Percentiles rank a stretch among this genome's conserved stretches.
phyloP scores from a whole-genome alignment of 495 filamentous ascomycete species.

The Pseudoneurospora amorphoporcata region DNA sequence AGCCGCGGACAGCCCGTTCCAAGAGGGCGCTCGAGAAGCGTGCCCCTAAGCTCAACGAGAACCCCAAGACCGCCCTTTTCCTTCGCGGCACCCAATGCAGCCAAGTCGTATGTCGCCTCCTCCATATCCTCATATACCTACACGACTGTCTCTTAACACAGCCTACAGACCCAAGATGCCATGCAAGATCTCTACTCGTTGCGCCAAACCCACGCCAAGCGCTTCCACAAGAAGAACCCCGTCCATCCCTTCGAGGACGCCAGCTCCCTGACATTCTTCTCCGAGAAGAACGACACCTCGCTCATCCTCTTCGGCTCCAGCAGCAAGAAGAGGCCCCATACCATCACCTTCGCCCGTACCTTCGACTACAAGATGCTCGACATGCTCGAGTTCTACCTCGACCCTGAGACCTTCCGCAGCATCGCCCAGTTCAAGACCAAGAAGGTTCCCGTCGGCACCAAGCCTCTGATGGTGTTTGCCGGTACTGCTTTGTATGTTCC shows the following conservation, averaged over 20 bases:
- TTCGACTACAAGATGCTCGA: constrained; percentile 82
- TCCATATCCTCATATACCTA: not conserved
- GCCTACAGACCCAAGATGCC: constrained; percentile 47
- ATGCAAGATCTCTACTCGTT: constrained; percentile 73
- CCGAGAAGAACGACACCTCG: constrained; percentile 86
- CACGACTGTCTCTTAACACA: not conserved
- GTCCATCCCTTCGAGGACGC: constrained; percentile 84
- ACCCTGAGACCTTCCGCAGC: constrained; percentile 52
- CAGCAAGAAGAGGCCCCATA: constrained; percentile 90
- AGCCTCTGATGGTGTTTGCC: constrained; percentile 79
- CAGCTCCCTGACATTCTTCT: constrained; percentile 80
- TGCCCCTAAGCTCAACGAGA: constrained; percentile 79
- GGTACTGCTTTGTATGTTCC: constrained; percentile 55
- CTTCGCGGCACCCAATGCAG: constrained; percentile 76
- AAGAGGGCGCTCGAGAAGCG: constrained; percentile 86
- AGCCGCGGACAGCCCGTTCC: constrained; percentile 87
- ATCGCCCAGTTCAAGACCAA: constrained; percentile 72
- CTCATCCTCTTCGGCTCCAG: constrained; percentile 60
- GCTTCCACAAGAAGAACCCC: constrained; percentile 91
- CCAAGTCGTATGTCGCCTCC: constrained; percentile 39
- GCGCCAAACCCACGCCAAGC: constrained; percentile 66
- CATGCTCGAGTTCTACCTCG: constrained; percentile 80
- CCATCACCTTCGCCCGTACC: constrained; percentile 69
- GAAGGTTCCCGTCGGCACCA: constrained; percentile 71
- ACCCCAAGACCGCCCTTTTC: constrained; percentile 76